Evolutionary conservation across 805 yeast species (phyloP).

Genomic region (Teunomyces lycoperdinae): DNA sequence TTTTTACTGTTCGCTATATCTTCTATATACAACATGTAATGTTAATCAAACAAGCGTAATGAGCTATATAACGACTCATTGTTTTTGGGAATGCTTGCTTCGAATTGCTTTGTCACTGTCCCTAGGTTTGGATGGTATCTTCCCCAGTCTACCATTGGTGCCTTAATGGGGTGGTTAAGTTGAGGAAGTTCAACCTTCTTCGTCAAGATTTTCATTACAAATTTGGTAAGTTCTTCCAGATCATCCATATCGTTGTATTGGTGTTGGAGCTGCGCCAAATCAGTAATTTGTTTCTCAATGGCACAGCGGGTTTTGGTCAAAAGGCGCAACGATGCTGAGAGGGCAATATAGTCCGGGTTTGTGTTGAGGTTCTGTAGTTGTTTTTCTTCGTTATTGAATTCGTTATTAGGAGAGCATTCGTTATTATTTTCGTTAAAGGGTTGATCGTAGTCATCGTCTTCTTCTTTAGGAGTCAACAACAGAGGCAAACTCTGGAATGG

Average conservation of each 20-base stretch:
- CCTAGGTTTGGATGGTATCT: conserved; percentile 31
- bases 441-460: conserved; percentile 15
- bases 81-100: conserved; percentile 7
- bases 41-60: conserved; percentile 22
- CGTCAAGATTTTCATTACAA: conserved; percentile 32
- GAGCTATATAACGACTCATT: conserved; percentile 19
- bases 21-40: conserved; percentile 5
- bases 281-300: conserved; percentile 28
- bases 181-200: conserved; percentile 34
- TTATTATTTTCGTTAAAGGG: conserved; percentile 1
- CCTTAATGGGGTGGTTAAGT: conserved; percentile 29
- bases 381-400: conserved; percentile 5
- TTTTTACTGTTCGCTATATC: background rate
- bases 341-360: conserved; percentile 37
- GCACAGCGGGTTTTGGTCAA: conserved; percentile 19
- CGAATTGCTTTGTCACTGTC: conserved; percentile 19
- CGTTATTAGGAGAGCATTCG: conserved; percentile 2
- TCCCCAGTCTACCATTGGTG: conserved; percentile 38
- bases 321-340: conserved; percentile 31
- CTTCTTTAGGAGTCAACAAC: conserved; percentile 42
- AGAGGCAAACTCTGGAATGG: conserved; percentile 30
- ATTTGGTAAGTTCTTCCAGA: conserved; percentile 26
- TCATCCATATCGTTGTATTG: conserved; percentile 12
- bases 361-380: conserved; percentile 14
- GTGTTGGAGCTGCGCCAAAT: conserved; percentile 29